Percentiles rank a stretch among this genome's conserved stretches.
These are phyloP conservation scores for Carex pumila DNA, from an alignment of 176 grass and related monocot genomes.

Conservation along the genomic window DNA sequence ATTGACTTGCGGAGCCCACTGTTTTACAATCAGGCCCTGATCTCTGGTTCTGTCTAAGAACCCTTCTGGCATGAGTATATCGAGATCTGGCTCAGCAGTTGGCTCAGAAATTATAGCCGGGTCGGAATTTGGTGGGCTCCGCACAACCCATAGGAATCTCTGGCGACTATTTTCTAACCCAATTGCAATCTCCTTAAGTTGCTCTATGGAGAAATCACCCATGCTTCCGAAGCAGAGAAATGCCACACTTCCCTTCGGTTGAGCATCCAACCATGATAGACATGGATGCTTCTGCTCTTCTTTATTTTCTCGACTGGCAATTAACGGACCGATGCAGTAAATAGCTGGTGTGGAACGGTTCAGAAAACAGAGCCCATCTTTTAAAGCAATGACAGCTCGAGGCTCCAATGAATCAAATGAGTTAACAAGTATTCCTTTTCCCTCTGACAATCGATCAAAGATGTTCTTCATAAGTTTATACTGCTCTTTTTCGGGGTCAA, in stretches of 20 bases:
- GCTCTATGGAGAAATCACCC: slow-evolving; percentile 15
- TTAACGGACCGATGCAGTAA: slow-evolving; percentile 22
- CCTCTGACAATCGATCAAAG: neutral
- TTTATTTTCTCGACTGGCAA: neutral
- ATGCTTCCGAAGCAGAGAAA: slow-evolving; percentile 39
- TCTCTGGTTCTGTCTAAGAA: too few species aligned
- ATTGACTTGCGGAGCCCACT: too few species aligned
- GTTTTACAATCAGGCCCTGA: too few species aligned
- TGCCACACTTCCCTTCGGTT: slow-evolving; percentile 24
- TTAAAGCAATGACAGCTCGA: neutral
- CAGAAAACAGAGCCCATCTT: neutral
- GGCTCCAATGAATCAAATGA: slow-evolving; percentile 19
- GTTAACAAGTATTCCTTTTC: slow-evolving; percentile 26
- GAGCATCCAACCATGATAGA: slow-evolving; percentile 30
- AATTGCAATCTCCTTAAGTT: slow-evolving; percentile 27
- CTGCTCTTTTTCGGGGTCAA: neutral
- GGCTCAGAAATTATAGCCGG: too few species aligned
- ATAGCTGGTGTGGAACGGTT: slow-evolving; percentile 1
- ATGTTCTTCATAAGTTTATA: neutral
- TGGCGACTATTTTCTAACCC: slow-evolving; percentile 32
- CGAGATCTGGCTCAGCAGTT: too few species aligned
- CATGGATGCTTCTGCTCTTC: neutral
- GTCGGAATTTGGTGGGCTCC: neutral
- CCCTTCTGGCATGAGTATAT: too few species aligned
- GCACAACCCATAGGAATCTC: slow-evolving; percentile 35